These are phyloP conservation scores for Magnusiomyces starmeri DNA, from an alignment of 1,139 yeast species.

Conservation along the genomic window DNA sequence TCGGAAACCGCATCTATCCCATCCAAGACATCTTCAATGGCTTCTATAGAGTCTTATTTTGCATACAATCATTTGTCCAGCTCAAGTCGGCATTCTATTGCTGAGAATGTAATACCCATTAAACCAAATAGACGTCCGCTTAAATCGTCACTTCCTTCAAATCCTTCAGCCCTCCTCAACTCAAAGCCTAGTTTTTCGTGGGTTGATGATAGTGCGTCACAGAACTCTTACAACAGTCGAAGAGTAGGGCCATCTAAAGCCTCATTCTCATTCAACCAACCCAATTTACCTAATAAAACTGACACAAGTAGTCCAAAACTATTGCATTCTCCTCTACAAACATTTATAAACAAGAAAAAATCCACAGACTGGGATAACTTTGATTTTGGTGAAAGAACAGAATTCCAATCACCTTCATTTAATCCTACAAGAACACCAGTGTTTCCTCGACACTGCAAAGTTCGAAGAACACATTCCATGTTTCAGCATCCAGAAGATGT, in stretches of 20 bases:
- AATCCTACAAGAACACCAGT: slow-evolving; percentile 14
- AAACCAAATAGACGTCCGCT: neutral
- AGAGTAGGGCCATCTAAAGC: slow-evolving; percentile 1
- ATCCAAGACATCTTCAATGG: slow-evolving; percentile 18
- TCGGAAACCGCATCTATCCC: neutral
- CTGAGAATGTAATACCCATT: neutral
- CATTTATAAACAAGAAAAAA: too few relatives aligned
- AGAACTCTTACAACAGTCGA: neutral
- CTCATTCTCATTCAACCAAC: too few relatives aligned
- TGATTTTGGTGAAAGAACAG: neutral
- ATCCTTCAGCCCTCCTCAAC: neutral
- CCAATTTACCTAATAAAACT: too few relatives aligned
- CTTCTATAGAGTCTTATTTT: neutral
- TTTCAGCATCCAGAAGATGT: slow-evolving; percentile 42
- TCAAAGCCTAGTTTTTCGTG: slow-evolving; percentile 4
- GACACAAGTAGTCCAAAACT: too few relatives aligned
- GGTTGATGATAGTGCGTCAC: neutral
- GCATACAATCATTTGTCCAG: too few relatives aligned
- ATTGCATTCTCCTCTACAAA: too few relatives aligned
- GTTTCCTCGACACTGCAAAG: slow-evolving; percentile 29
- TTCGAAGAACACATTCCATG: slow-evolving; percentile 62
- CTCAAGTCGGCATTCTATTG: too few relatives aligned
- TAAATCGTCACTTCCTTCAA: slow-evolving; percentile 1
- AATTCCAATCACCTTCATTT: slow-evolving; percentile 1
- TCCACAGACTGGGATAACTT: too few relatives aligned